These are phyloP conservation scores for Dipteronia dyeriana DNA, from an alignment of 345 rosid genomes.

Conservation along the genomic window DNA sequence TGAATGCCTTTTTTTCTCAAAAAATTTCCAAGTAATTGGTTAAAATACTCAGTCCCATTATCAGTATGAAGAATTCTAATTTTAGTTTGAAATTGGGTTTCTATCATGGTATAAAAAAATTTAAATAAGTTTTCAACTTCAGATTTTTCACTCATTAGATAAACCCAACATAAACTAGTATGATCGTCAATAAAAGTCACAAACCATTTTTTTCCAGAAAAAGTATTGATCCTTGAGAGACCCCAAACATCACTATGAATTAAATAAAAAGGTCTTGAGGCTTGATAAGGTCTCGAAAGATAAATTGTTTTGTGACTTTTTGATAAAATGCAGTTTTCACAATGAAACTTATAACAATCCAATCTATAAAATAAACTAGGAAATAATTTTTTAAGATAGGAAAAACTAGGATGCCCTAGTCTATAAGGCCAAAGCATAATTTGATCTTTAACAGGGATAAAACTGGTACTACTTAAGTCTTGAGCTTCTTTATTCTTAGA, in stretches of 20 bases:
- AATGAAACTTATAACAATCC: neutral
- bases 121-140: neutral
- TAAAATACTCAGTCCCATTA: slow-evolving; percentile 9
- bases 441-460: neutral
- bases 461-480: neutral
- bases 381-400: neutral
- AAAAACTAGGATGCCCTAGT: slow-evolving; percentile 12
- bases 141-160: no score
- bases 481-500: neutral
- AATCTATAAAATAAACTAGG: neutral
- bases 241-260: no score
- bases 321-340: neutral
- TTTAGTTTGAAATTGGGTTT: slow-evolving; percentile 1
- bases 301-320: no score
- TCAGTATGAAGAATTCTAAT: neutral
- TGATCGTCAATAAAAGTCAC: no score
- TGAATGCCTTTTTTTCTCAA: neutral
- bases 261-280: neutral
- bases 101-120: neutral
- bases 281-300: neutral
- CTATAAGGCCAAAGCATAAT: neutral
- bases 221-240: no score
- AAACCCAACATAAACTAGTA: no score
- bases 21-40: neutral
- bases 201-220: no score